Evolutionary conservation across 139 green algal genomes (phyloP).

Genomic region (Volvox africanus): DNA sequence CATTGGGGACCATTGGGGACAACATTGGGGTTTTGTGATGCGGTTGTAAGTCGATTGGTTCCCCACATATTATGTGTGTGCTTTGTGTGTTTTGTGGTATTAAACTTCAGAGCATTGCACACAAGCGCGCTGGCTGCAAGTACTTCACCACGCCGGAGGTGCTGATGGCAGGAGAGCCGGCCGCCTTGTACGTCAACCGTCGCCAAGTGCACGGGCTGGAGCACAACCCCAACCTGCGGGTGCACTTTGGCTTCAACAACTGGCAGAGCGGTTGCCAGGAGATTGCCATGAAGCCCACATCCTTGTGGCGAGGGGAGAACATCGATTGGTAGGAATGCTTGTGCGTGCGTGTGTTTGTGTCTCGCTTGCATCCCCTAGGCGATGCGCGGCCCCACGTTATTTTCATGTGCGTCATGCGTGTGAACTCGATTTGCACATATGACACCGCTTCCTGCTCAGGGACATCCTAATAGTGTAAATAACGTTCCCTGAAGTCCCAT

Average conservation of each 20-base stretch:
- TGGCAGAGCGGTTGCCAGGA: conserved; percentile 32
- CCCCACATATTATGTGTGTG: too few relatives aligned
- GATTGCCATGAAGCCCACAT: conserved; percentile 9
- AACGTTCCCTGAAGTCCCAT: too few relatives aligned
- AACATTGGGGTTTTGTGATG: too few relatives aligned
- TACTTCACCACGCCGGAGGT: conserved; percentile 59
- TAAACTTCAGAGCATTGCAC: conserved; percentile 28
- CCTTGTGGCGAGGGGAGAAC: conserved; percentile 25
- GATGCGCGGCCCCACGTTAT: too few relatives aligned
- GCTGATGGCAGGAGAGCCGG: conserved; percentile 47
- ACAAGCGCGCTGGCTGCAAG: conserved; percentile 1
- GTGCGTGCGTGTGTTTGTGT: not conserved
- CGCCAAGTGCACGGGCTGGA: not conserved
- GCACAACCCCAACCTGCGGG: conserved; percentile 37
- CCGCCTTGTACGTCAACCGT: conserved; percentile 56
- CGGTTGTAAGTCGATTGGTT: too few relatives aligned
- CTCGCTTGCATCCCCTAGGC: too few relatives aligned
- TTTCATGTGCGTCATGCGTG: too few relatives aligned
- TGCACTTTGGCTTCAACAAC: conserved; percentile 52
- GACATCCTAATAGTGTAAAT: not conserved
- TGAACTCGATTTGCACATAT: too few relatives aligned
- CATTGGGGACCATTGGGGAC: too few relatives aligned
- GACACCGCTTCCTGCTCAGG: not conserved
- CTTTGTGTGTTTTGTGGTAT: too few relatives aligned
- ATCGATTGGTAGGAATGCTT: conserved; percentile 53